Percentiles rank a stretch among this genome's conserved stretches.
Conservation (phyloP, 805 yeast species). For the Lachancea fermentati region DNA sequence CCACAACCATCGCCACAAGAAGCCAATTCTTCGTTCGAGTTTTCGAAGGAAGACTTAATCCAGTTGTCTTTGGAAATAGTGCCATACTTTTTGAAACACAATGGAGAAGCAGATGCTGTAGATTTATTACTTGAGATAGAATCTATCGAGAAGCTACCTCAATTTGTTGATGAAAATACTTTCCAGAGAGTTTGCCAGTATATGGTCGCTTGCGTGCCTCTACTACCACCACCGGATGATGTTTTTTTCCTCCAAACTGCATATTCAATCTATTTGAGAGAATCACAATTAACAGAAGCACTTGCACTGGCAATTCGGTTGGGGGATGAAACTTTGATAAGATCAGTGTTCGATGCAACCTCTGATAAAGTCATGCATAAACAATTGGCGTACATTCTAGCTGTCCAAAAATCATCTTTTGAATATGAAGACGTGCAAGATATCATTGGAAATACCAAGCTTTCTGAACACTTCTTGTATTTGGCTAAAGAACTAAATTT, state of each 20-base stretch:
- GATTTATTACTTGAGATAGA: conserved; percentile 89
- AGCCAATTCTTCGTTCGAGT: conserved; percentile 16
- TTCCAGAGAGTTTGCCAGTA: conserved; percentile 87
- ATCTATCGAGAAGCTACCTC: conserved; percentile 72
- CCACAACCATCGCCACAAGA: conserved; percentile 12
- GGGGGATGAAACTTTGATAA: conserved; percentile 73
- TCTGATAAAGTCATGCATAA: conserved; percentile 68
- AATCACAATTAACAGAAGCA: conserved; percentile 83
- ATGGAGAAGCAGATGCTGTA: conserved; percentile 98
- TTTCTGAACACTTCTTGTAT: conserved; percentile 74
- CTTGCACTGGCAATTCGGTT: conserved; percentile 82
- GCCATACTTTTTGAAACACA: conserved; percentile 86
- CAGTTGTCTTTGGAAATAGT: conserved; percentile 70
- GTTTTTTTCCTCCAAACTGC: conserved; percentile 81
- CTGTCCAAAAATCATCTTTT: conserved; percentile 80
- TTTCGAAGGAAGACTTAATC: conserved; percentile 42
- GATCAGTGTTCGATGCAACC: conserved; percentile 77
- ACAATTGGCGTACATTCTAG: conserved; percentile 85
- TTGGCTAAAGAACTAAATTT: conserved; percentile 83
- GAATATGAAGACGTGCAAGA: conserved; percentile 74
- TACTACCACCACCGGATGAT: conserved; percentile 93
- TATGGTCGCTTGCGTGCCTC: conserved; percentile 94
- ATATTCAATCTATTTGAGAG: conserved; percentile 71
- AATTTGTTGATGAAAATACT: conserved; percentile 78
- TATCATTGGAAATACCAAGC: conserved; percentile 70